Evolutionary conservation across 1,284 basidiomycete genomes (phyloP).

Genomic region (Sanghuangporus baumii): DNA sequence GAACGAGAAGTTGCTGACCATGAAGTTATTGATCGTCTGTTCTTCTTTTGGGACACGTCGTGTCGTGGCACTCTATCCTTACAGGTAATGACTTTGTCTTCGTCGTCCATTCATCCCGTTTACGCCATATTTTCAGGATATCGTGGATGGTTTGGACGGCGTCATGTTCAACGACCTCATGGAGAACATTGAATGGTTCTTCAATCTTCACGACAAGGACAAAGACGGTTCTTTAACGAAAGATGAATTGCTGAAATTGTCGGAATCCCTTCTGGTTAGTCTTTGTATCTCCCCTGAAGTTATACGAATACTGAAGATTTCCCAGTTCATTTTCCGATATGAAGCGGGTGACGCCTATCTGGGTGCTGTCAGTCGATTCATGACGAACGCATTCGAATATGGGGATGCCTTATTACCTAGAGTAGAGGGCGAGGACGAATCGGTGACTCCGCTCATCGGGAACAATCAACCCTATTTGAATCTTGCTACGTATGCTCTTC

Average conservation of each 20-base stretch:
- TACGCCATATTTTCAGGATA: slow-evolving; percentile 51
- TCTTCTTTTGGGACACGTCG: slow-evolving; percentile 87
- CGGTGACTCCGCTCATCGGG: slow-evolving; percentile 42
- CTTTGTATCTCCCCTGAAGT: not conserved
- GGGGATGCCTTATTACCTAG: slow-evolving; percentile 77
- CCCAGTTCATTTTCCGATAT: slow-evolving; percentile 94
- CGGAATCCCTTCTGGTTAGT: slow-evolving; percentile 86
- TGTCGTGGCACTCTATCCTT: slow-evolving; percentile 79
- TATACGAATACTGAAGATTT: not conserved
- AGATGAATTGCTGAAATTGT: slow-evolving; percentile 93
- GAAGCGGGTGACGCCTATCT: slow-evolving; percentile 97
- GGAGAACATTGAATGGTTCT: slow-evolving; percentile 99
- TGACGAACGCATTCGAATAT: slow-evolving; percentile 96
- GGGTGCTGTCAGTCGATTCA: slow-evolving; percentile 91
- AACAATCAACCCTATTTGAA: slow-evolving; percentile 86
- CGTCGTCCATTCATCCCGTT: slow-evolving; percentile 11
- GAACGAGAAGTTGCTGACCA: slow-evolving; percentile 80
- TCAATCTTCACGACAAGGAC: slow-evolving; percentile 93
- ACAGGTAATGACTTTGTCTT: slow-evolving; percentile 44
- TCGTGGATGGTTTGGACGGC: slow-evolving; percentile 84
- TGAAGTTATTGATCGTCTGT: slow-evolving; percentile 76
- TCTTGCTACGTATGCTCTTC: slow-evolving; percentile 59
- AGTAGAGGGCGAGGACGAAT: slow-evolving; percentile 38
- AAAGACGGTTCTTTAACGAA: slow-evolving; percentile 93
- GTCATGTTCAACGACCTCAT: slow-evolving; percentile 97